Conservation (phyloP, 768 basidiomycete species). For the Clavulina sp. region DNA sequence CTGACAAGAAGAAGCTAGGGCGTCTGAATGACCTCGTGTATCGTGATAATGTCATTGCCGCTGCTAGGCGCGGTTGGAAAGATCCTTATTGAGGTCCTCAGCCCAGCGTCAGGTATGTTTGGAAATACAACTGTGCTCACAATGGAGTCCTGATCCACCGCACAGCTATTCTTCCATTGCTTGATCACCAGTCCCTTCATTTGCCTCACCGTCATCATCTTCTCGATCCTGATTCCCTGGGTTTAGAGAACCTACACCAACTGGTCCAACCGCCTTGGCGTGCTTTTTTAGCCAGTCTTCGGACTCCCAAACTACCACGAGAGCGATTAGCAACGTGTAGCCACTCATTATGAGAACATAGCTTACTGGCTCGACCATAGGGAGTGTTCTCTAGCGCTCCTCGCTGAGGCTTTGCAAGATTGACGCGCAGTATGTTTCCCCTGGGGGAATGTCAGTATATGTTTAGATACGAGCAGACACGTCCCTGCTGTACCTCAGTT, state of each 20-base stretch:
- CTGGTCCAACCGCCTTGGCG: constrained; percentile 53
- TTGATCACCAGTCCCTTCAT: constrained; percentile 31
- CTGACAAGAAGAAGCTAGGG: constrained; percentile 85
- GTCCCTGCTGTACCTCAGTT: constrained; percentile 25
- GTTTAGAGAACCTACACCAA: constrained; percentile 2
- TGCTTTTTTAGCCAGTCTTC: constrained; percentile 84
- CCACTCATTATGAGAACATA: constrained; percentile 1
- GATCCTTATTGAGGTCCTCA: too few species aligned
- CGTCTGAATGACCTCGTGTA: constrained; percentile 67
- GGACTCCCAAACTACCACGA: constrained; percentile 70
- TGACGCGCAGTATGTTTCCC: constrained; percentile 64
- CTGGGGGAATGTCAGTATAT: constrained; percentile 7
- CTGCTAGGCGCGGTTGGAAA: constrained; percentile 47
- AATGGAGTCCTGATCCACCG: too few species aligned
- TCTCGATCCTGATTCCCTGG: constrained; percentile 10
- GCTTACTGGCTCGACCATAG: constrained; percentile 53
- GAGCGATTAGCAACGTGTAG: constrained; percentile 2
- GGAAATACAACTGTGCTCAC: too few species aligned
- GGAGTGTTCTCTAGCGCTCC: constrained; percentile 39
- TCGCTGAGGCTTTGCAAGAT: constrained; percentile 71
- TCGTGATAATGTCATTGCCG: constrained; percentile 10
- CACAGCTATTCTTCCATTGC: constrained; percentile 63
- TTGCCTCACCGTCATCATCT: constrained; percentile 16
- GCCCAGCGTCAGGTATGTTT: too few species aligned
- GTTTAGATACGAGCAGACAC: neutral